Evolutionary conservation across 2,329 filamentous ascomycete species (phyloP), one percentile per base, ranked within the genome.

Genomic region (Sporothrix inflata): DNA sequence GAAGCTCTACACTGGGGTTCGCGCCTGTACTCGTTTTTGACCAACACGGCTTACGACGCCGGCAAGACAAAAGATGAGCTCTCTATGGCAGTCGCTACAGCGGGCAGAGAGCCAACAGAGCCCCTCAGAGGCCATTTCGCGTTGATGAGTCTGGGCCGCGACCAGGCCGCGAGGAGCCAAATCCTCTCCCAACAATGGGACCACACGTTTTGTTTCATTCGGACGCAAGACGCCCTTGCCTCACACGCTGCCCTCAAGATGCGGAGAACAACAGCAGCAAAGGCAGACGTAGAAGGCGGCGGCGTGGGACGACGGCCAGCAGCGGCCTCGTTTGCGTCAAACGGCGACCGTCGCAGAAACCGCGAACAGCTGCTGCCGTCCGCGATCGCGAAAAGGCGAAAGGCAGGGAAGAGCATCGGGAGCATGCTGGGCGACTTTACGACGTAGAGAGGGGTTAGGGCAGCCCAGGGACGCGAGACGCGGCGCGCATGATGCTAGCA

Each of bases 11-110:
- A 38, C 14, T 73, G 71, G 71, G 72, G 57, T 5, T 65, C 57
- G 38, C n/a, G 19, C n/a, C 8, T 71, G n/a, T 75, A 72, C 53
- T 60, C 71, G 8, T 71, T 70, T 27, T 14, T 72, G 12, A 27
- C 30, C 7, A 12, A 45, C 4, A 24, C 55, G 21, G 70, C 53
- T 12, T 70, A 68, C 30, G 47, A 24, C n/a, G 12, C 11, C 8
- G 14, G 16, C 8, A 19, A 38, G 12, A 30, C 16, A 7, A 14
- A 6, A 19, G 19, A 53, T 4, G 6, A 24, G 4, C 8, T 51
- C 21, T 12, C 16, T 38, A 7, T 40, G 14, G 9, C 5, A 34
- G 19, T 53, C 21, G 19, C 3, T 30, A 30, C 27, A 5, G 6
- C 8, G 34, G 34, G 45, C 14, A 27, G 11, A 14, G 34, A 2